Percentiles rank a stretch among this genome's conserved stretches.
Evolutionary conservation across 2,329 filamentous ascomycete genomes (phyloP).

Genomic region (Colletotrichum noveboracense): DNA sequence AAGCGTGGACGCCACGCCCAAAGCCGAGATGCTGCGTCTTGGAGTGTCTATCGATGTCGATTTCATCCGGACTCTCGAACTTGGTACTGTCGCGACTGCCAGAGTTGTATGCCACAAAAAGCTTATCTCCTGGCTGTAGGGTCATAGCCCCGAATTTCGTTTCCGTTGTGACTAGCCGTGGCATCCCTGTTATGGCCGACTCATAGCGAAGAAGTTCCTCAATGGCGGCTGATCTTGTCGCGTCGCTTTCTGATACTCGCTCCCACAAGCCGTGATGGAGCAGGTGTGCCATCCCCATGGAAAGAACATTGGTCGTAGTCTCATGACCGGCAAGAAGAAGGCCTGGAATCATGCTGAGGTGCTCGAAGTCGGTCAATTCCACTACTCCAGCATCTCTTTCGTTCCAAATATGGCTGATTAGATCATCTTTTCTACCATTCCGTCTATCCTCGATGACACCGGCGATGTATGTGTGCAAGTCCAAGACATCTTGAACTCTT

Average conservation of each 20-base stretch:
- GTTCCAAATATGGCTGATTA: not conserved
- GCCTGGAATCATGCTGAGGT: not conserved
- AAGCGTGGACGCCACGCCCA: not conserved
- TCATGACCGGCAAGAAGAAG: not conserved
- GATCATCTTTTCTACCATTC: not conserved
- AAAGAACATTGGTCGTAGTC: not conserved
- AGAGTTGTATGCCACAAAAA: not conserved
- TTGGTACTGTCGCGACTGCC: not conserved
- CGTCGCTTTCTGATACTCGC: not conserved
- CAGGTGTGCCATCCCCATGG: not conserved
- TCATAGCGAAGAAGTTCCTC: not conserved
- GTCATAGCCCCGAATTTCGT: not conserved
- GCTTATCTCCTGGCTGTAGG: not conserved
- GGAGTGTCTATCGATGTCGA: not conserved
- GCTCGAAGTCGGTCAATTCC: not conserved
- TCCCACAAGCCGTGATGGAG: not conserved
- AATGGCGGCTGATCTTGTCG: not conserved
- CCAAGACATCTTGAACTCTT: not conserved
- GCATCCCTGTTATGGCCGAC: not conserved
- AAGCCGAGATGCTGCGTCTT: not conserved
- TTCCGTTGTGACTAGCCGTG: not conserved
- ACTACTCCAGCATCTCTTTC: not conserved
- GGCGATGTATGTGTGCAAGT: not conserved
- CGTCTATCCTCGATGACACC: not conserved
- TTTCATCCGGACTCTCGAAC: not conserved